Evolutionary conservation across 2,329 filamentous ascomycete genomes (phyloP), one percentile per base, ranked within the genome.

Genomic region (Pyrenophora tritici-repentis): DNA sequence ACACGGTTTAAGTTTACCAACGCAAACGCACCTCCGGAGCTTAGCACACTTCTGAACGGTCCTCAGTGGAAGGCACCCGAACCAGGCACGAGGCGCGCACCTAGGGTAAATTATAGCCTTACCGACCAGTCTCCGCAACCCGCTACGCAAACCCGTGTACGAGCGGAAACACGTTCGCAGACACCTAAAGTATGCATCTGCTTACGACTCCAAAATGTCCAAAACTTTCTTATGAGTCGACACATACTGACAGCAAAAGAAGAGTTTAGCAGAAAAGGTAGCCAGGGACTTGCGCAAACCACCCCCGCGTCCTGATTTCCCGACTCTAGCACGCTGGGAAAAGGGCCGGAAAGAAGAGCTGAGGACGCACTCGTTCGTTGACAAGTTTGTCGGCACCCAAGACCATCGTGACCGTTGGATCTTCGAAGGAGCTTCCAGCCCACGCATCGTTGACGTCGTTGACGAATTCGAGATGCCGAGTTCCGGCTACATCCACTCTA

Each of bases 401-500:
- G 52, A 54, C 44, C 55, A 62, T 42, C 36, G 59, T 6, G 13
- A 50, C 18, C 50, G 54, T 22, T 61, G 58, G 58, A 55, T 48
- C 20, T 41, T 46, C 42, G 43, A 58, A 20, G 50, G 51, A 26
- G 35, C 44, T 22, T 53, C 47, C 5, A 33, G 32, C n/a, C 35
- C 29, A 35, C 47, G 52, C 8, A 9, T 18, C 16, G 20, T 29
- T 9, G 36, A 37, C 7, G 8, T 18, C 16, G 20, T 29, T 9
- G 36, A 37, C 7, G 53, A 22, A 17, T 24, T 31, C 35, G 22
- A 50, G 12, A 68, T 67, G 67, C 63, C 59, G 17, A 56, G 46
- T 14, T 32, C 61, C 13, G 59, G 56, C 14, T 64, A 61, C 17
- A 34, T 29, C 31, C 29, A 50, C 13, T 47, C 57, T 7, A 63